These are phyloP conservation scores for Pholiota conissans DNA, from an alignment of 768 basidiomycete species.

Conservation along the genomic window DNA sequence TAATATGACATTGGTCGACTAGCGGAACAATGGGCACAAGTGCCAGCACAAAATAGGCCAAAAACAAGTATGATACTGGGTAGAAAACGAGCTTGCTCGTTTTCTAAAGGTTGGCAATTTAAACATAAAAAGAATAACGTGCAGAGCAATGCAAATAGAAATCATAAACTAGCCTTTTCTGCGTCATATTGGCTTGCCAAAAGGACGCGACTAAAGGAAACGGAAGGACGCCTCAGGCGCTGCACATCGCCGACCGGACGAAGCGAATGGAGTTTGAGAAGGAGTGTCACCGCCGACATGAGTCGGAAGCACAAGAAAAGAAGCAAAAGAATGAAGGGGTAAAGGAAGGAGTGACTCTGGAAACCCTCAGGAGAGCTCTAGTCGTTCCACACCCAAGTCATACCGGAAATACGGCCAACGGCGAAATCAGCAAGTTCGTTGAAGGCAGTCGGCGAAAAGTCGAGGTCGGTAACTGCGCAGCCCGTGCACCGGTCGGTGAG, in stretches of 20 bases:
- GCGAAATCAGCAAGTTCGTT: constrained; percentile 36
- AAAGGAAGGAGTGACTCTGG: neutral
- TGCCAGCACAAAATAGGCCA: constrained; percentile 29
- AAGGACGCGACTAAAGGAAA: constrained; percentile 15
- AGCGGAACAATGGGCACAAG: constrained; percentile 19
- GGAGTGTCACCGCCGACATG: constrained; percentile 10
- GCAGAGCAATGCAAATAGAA: constrained; percentile 16
- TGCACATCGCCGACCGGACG: constrained; percentile 21
- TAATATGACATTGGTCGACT: constrained; percentile 16
- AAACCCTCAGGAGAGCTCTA: constrained; percentile 24
- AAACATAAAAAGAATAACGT: constrained; percentile 17
- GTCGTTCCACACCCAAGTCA: constrained; percentile 51
- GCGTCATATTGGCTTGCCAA: constrained; percentile 18
- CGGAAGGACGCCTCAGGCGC: constrained; percentile 27
- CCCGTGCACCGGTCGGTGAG: constrained; percentile 65
- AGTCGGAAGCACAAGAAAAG: constrained; percentile 7
- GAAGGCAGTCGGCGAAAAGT: constrained; percentile 67
- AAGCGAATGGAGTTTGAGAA: constrained; percentile 9
- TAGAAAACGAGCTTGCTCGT: constrained; percentile 29
- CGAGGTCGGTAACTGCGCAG: constrained; percentile 53
- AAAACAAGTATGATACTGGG: constrained; percentile 29
- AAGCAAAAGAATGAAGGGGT: neutral
- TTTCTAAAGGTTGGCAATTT: constrained; percentile 11
- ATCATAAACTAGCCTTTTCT: constrained; percentile 19
- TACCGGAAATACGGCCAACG: constrained; percentile 50